Conservation (phyloP, 768 basidiomycete species). For the Collybiopsis confluens region DNA sequence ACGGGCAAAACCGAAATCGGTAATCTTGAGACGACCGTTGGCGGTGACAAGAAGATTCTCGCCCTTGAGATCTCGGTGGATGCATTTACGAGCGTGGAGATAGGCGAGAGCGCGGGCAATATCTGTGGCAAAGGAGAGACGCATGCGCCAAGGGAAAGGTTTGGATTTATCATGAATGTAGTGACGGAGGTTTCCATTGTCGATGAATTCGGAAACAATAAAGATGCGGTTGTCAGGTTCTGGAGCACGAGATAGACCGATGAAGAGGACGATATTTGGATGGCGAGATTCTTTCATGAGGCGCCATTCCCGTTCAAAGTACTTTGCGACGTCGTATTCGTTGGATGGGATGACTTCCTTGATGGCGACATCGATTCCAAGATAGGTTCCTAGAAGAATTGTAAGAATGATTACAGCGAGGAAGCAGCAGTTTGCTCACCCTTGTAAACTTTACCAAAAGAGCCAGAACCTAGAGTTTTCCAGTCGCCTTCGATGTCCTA, state of each 20-base stretch:
- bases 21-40: conserved; percentile 93
- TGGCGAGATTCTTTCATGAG: conserved; percentile 95
- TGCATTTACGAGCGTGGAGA: conserved; percentile 89
- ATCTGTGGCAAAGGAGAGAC: conserved; percentile 93
- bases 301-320: conserved; percentile 98
- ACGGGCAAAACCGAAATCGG: conserved; percentile 97
- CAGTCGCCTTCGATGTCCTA: conserved; percentile 86
- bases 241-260: conserved; percentile 83
- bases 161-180: conserved; percentile 85
- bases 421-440: conserved; percentile 32
- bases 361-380: conserved; percentile 94
- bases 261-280: conserved; percentile 89
- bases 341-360: conserved; percentile 92
- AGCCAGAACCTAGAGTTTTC: conserved; percentile 89
- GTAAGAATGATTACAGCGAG: neutral
- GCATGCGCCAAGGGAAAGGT: conserved; percentile 89
- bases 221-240: conserved; percentile 80
- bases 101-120: conserved; percentile 95
- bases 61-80: conserved; percentile 90
- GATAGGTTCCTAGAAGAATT: conserved; percentile 63
- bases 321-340: conserved; percentile 93
- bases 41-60: conserved; percentile 95
- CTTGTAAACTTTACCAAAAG: conserved; percentile 91
- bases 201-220: conserved; percentile 94
- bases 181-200: conserved; percentile 83